Base-by-base conservation (phyloP, 257 asterid genomes). In the Mentha longifolia region DNA sequence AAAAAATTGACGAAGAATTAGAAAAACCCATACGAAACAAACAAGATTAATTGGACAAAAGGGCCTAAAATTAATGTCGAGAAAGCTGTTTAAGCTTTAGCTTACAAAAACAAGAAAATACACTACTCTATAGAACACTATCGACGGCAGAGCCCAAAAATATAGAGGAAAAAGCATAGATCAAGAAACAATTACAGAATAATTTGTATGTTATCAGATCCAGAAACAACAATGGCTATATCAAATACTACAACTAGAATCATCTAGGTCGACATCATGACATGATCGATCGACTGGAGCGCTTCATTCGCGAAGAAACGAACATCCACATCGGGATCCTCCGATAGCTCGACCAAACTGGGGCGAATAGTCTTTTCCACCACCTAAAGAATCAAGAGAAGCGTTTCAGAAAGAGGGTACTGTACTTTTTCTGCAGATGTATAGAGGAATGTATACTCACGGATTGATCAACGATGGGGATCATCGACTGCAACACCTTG, bases 281-380 rank as follows among this genome's bases (percentile, higher is more conserved):
- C 89, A 62, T 84, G 82, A 45, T 91, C 88, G 16, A 80, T 87
- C 8, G 97, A 85, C 72, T 91, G 93, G 15, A 93, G 88, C 9
- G 95, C 98, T 82, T 93, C 89, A 74, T 81, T 91, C 30, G 97
- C 98, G 2, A 84, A 90, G 52, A 80, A 88, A 63, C 96, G 92
- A 73, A 92, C 98, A 72, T 92, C 98, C 5, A 90, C 97, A 68
- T 92, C 98, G 8, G 97, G 95, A 71, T 92, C 98, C 87, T 92
- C 98, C 0, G 88, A 74, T 20, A 93, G 93, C 70, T 93, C 98
- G 10, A 83, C 94, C 81, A 93, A 79, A 74, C 86, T 76, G 9
- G 97, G 98, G 22, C 89, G 87, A 42, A 93, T 87, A 59, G 89
- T 84, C 50, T 75, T 85, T 83, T 93, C 97, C 61, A 84, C 96